Evolutionary conservation across 2,329 filamentous ascomycete species (phyloP).

Genomic region (Aspergillus clavatus): DNA sequence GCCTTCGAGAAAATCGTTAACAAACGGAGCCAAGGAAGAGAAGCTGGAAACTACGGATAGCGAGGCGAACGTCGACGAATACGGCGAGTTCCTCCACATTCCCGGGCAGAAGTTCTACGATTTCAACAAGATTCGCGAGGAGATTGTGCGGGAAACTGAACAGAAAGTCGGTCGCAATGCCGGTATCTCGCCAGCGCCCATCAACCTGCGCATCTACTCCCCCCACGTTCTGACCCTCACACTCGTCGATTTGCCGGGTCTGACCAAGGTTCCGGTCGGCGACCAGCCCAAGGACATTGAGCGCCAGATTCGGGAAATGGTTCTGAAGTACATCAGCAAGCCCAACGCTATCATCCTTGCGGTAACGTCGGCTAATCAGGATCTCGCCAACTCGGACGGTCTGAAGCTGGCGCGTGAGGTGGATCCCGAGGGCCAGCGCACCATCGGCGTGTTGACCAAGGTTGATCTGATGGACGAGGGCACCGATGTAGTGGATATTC

Average conservation of each 20-base stretch:
- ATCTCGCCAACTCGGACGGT: constrained; percentile 97
- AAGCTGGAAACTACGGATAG: constrained; percentile 67
- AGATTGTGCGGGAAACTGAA: constrained; percentile 95
- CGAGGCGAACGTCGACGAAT: constrained; percentile 88
- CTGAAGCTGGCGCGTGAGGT: constrained; percentile 94
- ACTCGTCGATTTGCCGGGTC: constrained; percentile 88
- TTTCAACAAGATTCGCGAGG: constrained; percentile 96
- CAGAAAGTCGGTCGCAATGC: constrained; percentile 94
- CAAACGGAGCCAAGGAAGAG: constrained; percentile 68
- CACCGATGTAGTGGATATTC: constrained; percentile 96
- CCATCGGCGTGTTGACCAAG: constrained; percentile 97
- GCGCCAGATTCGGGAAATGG: constrained; percentile 94
- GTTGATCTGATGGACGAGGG: constrained; percentile 99
- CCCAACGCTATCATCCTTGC: constrained; percentile 96
- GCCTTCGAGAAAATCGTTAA: constrained; percentile 55
- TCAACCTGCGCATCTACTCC: constrained; percentile 97
- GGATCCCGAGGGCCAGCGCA: constrained; percentile 93
- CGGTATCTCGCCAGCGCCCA: constrained; percentile 92
- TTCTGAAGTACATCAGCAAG: constrained; percentile 97
- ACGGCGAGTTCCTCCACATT: constrained; percentile 98
- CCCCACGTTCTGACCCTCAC: constrained; percentile 96
- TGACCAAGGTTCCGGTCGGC: constrained; percentile 94
- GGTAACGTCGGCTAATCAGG: constrained; percentile 93
- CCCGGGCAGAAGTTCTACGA: constrained; percentile 96
- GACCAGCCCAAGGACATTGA: constrained; percentile 97